phyloP scores from a whole-genome alignment of 257 asterid genomes.

The Nicotiana tomentosiformis region DNA sequence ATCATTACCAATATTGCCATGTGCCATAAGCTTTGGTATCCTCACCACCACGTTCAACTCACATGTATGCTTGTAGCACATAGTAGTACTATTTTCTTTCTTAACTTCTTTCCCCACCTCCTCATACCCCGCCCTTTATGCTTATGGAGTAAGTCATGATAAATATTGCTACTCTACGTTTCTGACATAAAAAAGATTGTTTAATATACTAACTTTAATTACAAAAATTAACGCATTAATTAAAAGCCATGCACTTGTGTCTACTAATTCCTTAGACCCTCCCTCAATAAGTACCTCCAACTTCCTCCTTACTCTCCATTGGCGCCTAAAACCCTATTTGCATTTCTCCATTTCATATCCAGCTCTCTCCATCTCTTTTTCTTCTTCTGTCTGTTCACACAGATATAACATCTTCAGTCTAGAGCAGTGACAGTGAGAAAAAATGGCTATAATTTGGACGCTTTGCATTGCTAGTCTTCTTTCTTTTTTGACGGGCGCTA shows the following conservation, averaged over 20 bases:
- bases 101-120: neutral
- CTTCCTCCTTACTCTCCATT: neutral
- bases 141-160: neutral
- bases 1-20: neutral
- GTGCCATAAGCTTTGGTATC: neutral
- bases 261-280: neutral
- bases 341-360: neutral
- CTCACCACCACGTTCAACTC: constrained; percentile 1
- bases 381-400: neutral
- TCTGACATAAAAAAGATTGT: neutral
- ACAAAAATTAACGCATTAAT: constrained; percentile 1
- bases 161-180: neutral
- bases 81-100: neutral
- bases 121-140: neutral
- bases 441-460: neutral
- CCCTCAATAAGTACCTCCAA: constrained; percentile 9
- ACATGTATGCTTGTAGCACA: neutral
- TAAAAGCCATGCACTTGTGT: neutral
- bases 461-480: neutral
- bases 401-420: neutral
- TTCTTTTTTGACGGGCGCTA: neutral
- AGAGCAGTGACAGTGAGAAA: neutral
- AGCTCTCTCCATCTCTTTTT: neutral
- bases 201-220: neutral
- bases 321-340: neutral